Evolutionary conservation across 1,284 basidiomycete genomes (phyloP), one percentile per base, ranked within the genome.

Genomic region (Sporisorium scitamineum): DNA sequence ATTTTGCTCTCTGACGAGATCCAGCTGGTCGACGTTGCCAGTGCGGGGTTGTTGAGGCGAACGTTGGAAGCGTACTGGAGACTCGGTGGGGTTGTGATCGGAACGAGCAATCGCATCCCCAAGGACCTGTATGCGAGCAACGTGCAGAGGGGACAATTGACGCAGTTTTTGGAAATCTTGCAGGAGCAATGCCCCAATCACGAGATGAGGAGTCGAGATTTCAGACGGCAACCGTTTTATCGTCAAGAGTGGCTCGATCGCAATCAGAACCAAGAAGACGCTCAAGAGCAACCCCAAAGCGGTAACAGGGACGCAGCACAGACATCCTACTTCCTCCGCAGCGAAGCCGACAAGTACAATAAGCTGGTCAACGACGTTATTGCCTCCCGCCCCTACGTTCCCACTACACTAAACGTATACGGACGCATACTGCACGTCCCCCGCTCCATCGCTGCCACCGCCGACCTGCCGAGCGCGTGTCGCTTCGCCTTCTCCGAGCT

Each of bases 61-160:
- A 91, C 92, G 2, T 84, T 92, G 7, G 89, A 90, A 26, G 92
- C 90, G 89, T 93, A 90, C 80, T 92, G 91, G 91, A 88, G 91
- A 3, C 88, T 92, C 76, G 92, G 91, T 18, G 91, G 91, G 1
- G 89, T 92, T 18, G 87, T 92, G 34, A 87, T 89, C 4, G 88
- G 87, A 1, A 89, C 87, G 54, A 87, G 87, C 44, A 91, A 91
- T 82, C 89, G 90, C 54, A 88, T 91, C 8, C 90, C 90, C 0
- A 90, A 90, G 64, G 90, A 92, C 77, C 86, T 92, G 13, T 92
- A 92, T 86, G 88, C 89, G 80, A 90, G 91, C 80, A 91, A 91
- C 13, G 90, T 92, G 0, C 90, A 91, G 80, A 85, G 89, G 18
- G 89, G 91, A 54, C 87, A 90, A 24, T 42, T 80, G 42, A 69